Evolutionary conservation across 2,329 filamentous ascomycete genomes (phyloP).

Genomic region (Aspergillus clavatus): DNA sequence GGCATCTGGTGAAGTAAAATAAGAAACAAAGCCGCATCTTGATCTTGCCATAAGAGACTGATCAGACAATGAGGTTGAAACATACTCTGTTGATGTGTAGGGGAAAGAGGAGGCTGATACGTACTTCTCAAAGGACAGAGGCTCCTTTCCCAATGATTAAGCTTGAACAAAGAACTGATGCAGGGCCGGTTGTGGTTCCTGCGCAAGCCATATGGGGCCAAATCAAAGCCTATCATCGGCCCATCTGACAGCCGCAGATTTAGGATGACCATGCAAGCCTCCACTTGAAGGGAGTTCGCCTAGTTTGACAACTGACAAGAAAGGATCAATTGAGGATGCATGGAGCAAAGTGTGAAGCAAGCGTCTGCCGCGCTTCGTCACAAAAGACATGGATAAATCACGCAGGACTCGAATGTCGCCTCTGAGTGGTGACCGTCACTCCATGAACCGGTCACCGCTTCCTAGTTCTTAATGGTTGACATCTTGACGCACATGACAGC

Average conservation of each 20-base stretch:
- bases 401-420: not conserved
- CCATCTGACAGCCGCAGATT: conserved; percentile 13
- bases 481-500: not conserved
- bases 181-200: conserved; percentile 19
- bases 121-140: not conserved
- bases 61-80: not conserved
- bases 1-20: not conserved
- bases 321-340: not conserved
- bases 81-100: not conserved
- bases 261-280: conserved; percentile 2
- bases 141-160: conserved; percentile 1
- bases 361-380: not conserved
- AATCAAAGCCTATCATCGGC: conserved; percentile 8
- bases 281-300: not conserved
- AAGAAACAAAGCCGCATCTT: not conserved
- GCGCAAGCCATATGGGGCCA: conserved; percentile 16
- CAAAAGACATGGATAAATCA: not conserved
- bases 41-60: not conserved
- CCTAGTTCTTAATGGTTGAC: not conserved
- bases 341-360: conserved; percentile 1
- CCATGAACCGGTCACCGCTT: not conserved
- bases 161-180: conserved; percentile 4
- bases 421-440: not conserved
- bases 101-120: conserved; percentile 1
- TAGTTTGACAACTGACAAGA: not conserved